A percentile compares a stretch with the other conserved stretches of the same genome.
Conservation (phyloP, 2,329 filamentous ascomycete species). For the Penicillium italicum region DNA sequence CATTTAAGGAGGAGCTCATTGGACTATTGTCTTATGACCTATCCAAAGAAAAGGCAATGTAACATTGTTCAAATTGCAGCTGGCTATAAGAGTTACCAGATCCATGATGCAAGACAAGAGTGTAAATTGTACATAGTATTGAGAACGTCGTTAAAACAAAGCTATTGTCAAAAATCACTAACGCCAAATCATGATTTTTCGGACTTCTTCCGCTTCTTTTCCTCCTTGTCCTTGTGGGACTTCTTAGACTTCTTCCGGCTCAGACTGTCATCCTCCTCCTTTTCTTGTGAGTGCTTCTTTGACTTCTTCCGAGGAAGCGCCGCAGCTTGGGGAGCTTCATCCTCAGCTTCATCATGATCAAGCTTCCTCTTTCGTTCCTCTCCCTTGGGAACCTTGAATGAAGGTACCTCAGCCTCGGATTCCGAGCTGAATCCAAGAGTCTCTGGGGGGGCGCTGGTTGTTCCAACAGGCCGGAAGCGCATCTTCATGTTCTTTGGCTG, state of each 20-base stretch:
- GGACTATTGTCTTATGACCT: neutral
- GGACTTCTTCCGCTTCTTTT: conserved; percentile 41
- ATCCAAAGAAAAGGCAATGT: neutral
- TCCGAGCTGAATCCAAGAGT: conserved; percentile 38
- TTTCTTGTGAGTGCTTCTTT: conserved; percentile 35
- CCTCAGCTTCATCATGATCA: conserved; percentile 30
- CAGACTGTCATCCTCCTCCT: conserved; percentile 17
- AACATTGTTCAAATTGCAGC: neutral
- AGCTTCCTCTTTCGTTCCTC: conserved; percentile 41
- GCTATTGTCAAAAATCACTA: conserved; percentile 14
- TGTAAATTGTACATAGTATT: conserved; percentile 20
- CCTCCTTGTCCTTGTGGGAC: conserved; percentile 38
- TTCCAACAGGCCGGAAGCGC: conserved; percentile 46
- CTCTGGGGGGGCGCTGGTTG: conserved; percentile 30
- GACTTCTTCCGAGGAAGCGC: conserved; percentile 38
- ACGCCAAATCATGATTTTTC: conserved; percentile 32
- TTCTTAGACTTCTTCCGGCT: conserved; percentile 30
- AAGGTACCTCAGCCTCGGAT: conserved; percentile 35
- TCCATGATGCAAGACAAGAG: neutral
- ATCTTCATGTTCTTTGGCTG: conserved; percentile 45
- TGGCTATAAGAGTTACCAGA: neutral
- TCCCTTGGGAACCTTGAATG: conserved; percentile 33
- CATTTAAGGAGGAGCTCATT: neutral
- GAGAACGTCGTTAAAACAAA: conserved; percentile 20
- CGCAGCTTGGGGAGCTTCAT: conserved; percentile 23